These are phyloP conservation scores for Tubosaeta sp. DNA, from an alignment of 768 basidiomycete species.

Conservation along the genomic window DNA sequence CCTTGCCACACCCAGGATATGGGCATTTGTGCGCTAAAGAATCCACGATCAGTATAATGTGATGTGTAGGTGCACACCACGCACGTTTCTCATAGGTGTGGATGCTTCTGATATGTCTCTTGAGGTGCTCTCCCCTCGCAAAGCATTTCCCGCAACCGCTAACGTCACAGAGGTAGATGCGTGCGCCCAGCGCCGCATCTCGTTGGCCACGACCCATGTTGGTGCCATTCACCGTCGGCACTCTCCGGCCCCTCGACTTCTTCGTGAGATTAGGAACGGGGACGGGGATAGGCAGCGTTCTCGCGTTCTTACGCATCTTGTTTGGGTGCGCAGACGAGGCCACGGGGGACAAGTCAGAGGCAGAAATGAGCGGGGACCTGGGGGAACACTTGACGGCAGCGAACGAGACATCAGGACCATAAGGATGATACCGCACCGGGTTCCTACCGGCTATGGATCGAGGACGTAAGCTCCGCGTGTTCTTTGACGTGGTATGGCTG, in stretches of 20 bases:
- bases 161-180: constrained; percentile 72
- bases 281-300: constrained; percentile 50
- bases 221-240: constrained; percentile 47
- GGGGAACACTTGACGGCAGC: constrained; percentile 29
- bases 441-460: constrained; percentile 31
- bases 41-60: constrained; percentile 9
- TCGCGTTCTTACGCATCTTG: constrained; percentile 32
- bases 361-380: constrained; percentile 30
- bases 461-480: constrained; percentile 35
- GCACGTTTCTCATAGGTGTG: constrained; percentile 92
- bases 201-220: constrained; percentile 27
- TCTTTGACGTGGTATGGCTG: constrained; percentile 34
- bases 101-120: constrained; percentile 82
- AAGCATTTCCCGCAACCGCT: constrained; percentile 86
- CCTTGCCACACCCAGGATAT: constrained; percentile 75
- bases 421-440: constrained; percentile 32
- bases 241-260: constrained; percentile 64
- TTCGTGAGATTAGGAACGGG: constrained; percentile 68
- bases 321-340: constrained; percentile 20
- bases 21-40: constrained; percentile 73
- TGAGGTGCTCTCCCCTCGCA: constrained; percentile 83
- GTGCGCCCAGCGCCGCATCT: constrained; percentile 37
- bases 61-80: constrained; percentile 24
- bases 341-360: constrained; percentile 25
- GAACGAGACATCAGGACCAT: constrained; percentile 24